Conservation (phyloP, 805 yeast genomes). For the Myxozyma vanderwaltii region DNA sequence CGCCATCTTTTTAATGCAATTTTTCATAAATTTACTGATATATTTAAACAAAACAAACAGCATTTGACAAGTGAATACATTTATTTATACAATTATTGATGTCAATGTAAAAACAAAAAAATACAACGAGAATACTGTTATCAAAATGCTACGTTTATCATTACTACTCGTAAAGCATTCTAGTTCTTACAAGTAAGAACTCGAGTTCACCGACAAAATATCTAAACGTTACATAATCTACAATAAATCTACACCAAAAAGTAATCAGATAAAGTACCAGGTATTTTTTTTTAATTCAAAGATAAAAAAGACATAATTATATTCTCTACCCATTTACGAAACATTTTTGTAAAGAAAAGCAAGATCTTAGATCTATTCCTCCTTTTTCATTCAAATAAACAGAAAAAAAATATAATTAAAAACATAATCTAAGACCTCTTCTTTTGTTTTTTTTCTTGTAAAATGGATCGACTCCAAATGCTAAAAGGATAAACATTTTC, state of each 20-base stretch:
- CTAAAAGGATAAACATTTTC: not conserved
- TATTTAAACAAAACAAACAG: no score
- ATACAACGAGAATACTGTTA: no score
- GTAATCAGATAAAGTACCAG: not conserved
- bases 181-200: not conserved
- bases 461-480: conserved; percentile 8
- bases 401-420: not conserved
- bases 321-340: conserved; percentile 9
- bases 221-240: not conserved
- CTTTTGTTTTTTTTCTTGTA: not conserved
- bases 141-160: no score
- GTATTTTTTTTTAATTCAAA: conserved; percentile 12
- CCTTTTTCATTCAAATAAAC: not conserved
- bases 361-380: not conserved
- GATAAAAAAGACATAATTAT: conserved; percentile 1
- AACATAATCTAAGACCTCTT: no score
- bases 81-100: no score
- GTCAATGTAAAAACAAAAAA: no score
- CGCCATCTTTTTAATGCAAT: no score
- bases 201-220: not conserved
- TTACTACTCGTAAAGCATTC: no score
- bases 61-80: no score
- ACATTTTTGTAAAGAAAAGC: conserved; percentile 1
- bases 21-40: no score
- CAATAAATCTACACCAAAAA: not conserved